Evolutionary conservation across 192 early-diverging fungal species (phyloP).

Genomic region (Geranomyces michiganensis): DNA sequence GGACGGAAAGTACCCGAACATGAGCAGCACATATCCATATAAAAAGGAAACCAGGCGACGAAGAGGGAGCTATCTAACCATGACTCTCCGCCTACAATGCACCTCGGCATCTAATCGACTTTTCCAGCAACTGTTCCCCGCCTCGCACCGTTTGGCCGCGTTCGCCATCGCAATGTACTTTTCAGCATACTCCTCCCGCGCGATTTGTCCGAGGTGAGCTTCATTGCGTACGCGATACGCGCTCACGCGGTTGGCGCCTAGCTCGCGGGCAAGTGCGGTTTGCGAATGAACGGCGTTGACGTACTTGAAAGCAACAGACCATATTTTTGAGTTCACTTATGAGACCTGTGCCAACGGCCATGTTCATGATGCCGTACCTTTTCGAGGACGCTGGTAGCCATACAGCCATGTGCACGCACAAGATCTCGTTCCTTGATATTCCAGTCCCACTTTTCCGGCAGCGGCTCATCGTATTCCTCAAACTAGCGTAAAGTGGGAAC

Average conservation of each 20-base stretch:
- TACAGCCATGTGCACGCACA: constrained; percentile 2
- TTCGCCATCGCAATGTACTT: background rate
- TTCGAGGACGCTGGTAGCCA: constrained; percentile 2
- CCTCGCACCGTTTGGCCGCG: constrained; percentile 2
- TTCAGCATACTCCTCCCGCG: background rate
- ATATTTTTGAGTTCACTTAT: background rate
- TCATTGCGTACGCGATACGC: background rate
- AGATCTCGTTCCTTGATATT: constrained; percentile 11
- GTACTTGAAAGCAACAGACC: background rate
- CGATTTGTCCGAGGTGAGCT: background rate
- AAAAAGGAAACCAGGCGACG: too few relatives aligned
- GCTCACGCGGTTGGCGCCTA: background rate
- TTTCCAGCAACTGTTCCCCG: constrained; percentile 4
- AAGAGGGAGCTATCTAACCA: background rate
- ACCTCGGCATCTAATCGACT: background rate
- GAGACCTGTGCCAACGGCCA: background rate
- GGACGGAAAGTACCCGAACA: too few relatives aligned
- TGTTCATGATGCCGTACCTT: background rate
- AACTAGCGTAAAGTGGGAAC: too few relatives aligned
- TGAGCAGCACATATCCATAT: too few relatives aligned
- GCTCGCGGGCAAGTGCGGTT: background rate
- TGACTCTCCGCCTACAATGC: background rate
- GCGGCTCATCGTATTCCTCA: background rate
- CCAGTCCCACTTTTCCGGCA: background rate
- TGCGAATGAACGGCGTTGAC: constrained; percentile 8